Evolutionary conservation across 208 protist genomes (phyloP).

Genomic region (Borovskyia barvae): DNA sequence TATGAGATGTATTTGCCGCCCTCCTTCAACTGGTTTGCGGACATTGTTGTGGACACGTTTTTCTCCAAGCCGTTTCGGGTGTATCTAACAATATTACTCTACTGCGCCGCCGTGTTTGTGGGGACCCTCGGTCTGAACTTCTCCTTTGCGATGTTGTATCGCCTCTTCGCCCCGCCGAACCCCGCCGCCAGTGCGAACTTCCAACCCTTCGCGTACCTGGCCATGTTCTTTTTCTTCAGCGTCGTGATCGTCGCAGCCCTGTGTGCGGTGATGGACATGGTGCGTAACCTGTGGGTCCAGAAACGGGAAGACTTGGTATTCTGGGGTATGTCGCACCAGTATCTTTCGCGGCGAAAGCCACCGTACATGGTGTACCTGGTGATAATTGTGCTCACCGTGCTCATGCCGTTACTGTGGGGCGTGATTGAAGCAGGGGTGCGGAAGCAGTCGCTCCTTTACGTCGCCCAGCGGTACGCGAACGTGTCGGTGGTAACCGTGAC

Average conservation of each 20-base stretch:
- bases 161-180: slow-evolving; percentile 51
- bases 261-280: slow-evolving; percentile 75
- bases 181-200: slow-evolving; percentile 25
- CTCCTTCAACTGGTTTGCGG: slow-evolving; percentile 66
- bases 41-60: slow-evolving; percentile 81
- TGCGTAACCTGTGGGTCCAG: slow-evolving; percentile 56
- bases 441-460: slow-evolving; percentile 63
- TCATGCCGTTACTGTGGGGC: slow-evolving; percentile 75
- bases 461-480: slow-evolving; percentile 69
- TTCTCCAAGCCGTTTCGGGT: slow-evolving; percentile 59
- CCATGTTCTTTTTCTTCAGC: slow-evolving; percentile 80
- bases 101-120: slow-evolving; percentile 58
- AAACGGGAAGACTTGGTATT: slow-evolving; percentile 60
- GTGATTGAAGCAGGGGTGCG: slow-evolving; percentile 52
- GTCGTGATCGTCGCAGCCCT: slow-evolving; percentile 61
- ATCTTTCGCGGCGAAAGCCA: slow-evolving; percentile 55
- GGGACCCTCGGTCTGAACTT: slow-evolving; percentile 58
- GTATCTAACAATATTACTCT: slow-evolving; percentile 80
- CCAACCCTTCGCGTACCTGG: slow-evolving; percentile 60
- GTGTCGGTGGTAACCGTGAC: slow-evolving; percentile 52
- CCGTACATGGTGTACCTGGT: slow-evolving; percentile 74
- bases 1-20: slow-evolving; percentile 75
- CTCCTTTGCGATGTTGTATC: slow-evolving; percentile 72
- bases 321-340: slow-evolving; percentile 70
- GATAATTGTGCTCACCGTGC: slow-evolving; percentile 60